phyloP scores from a whole-genome alignment of 768 basidiomycete genomes.

The Kwoniella newhampshirensis region DNA sequence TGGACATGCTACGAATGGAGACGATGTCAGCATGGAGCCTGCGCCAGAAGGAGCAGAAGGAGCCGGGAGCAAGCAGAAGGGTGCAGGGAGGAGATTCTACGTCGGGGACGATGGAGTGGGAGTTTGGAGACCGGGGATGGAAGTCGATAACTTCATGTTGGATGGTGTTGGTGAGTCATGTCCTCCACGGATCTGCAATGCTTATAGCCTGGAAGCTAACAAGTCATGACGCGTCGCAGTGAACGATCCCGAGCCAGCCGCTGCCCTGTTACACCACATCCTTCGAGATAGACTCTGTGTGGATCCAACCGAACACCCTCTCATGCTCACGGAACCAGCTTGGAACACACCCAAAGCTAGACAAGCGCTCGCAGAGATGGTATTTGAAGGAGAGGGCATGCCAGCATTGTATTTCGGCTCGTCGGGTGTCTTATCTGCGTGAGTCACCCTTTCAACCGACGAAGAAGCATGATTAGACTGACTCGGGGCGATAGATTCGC shows the following conservation, averaged over 20 bases:
- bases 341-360: constrained; percentile 94
- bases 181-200: neutral
- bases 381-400: constrained; percentile 86
- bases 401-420: constrained; percentile 98
- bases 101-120: constrained; percentile 85
- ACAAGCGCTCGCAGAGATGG: constrained; percentile 92
- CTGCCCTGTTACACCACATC: constrained; percentile 49
- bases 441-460: constrained; percentile 39
- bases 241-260: constrained; percentile 48
- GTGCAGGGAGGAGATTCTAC: constrained; percentile 58
- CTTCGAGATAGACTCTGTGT: constrained; percentile 69
- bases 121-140: constrained; percentile 86
- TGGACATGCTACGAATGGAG: constrained; percentile 49
- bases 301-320: constrained; percentile 78
- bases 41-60: constrained; percentile 8
- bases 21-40: constrained; percentile 52
- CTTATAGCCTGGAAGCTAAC: no score
- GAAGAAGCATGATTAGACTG: neutral
- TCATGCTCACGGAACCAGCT: constrained; percentile 89
- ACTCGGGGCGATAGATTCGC: constrained; percentile 68
- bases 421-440: constrained; percentile 91
- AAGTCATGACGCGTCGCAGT: constrained; percentile 30
- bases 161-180: constrained; percentile 73
- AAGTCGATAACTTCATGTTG: constrained; percentile 74
- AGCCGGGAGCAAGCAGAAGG: neutral